These are phyloP conservation scores for Jatropha podagrica DNA, from an alignment of 441 rosid species.

Conservation along the genomic window DNA sequence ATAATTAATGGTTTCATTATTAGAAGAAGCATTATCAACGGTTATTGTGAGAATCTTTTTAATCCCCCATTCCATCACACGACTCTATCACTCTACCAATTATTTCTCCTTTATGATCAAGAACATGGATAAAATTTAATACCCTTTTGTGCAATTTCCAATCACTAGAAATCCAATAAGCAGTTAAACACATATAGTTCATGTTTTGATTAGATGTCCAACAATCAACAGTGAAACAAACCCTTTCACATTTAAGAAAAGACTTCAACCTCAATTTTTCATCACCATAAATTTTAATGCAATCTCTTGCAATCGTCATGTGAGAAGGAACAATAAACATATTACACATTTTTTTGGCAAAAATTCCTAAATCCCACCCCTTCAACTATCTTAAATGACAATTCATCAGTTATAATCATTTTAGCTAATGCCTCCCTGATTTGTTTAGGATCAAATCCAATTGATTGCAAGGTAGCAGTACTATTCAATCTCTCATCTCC, in stretches of 20 bases:
- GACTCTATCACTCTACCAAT: background rate
- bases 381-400: too few relatives aligned
- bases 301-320: too few relatives aligned
- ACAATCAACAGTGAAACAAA: background rate
- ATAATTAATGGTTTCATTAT: background rate
- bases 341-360: too few relatives aligned
- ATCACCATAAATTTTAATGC: too few relatives aligned
- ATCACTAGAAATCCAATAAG: slow-evolving; percentile 4
- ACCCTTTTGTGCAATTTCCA: slow-evolving; percentile 1
- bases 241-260: too few relatives aligned
- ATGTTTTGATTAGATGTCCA: background rate
- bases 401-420: too few relatives aligned
- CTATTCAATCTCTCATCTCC: too few relatives aligned
- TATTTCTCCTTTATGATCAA: background rate
- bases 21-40: too few relatives aligned
- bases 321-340: too few relatives aligned
- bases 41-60: too few relatives aligned
- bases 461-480: background rate
- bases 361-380: too few relatives aligned
- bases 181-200: background rate
- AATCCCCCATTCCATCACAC: background rate
- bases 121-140: background rate
- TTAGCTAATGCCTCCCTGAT: background rate
- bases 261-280: too few relatives aligned
- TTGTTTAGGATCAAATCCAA: background rate